These are phyloP conservation scores for Mayamaea pseudoterrestris DNA, from an alignment of 108 stramenopile genomes.

Conservation along the genomic window DNA sequence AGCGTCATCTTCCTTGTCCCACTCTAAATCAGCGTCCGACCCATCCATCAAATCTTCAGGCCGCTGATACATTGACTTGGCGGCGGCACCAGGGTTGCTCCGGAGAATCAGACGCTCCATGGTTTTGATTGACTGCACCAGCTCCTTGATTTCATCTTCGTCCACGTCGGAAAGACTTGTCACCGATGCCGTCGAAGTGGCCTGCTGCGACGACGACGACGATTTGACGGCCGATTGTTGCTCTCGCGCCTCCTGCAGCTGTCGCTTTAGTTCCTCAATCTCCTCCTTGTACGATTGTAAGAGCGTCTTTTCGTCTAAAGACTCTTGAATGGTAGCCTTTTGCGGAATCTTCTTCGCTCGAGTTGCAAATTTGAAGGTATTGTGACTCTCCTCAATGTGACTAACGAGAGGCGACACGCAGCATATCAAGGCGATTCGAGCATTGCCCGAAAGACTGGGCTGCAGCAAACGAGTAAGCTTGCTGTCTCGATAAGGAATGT, in stretches of 20 bases:
- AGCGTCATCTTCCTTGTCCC: conserved; percentile 26
- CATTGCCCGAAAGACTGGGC: conserved; percentile 83
- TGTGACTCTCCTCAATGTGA: conserved; percentile 83
- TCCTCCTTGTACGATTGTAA: conserved; percentile 68
- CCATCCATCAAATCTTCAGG: conserved; percentile 13
- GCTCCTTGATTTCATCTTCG: conserved; percentile 44
- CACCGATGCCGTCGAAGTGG: neutral
- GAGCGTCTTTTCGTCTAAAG: conserved; percentile 62
- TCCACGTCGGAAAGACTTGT: conserved; percentile 5
- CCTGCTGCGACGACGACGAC: neutral
- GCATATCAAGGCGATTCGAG: conserved; percentile 75
- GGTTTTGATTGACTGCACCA: conserved; percentile 59
- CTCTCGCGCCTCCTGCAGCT: conserved; percentile 50
- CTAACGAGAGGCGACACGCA: conserved; percentile 55
- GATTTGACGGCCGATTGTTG: conserved; percentile 20
- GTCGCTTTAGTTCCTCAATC: conserved; percentile 71
- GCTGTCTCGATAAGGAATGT: conserved; percentile 78
- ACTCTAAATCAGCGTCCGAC: conserved; percentile 3
- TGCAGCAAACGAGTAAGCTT: conserved; percentile 91
- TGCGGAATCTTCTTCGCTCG: conserved; percentile 87
- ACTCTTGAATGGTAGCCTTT: conserved; percentile 60
- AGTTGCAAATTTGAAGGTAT: conserved; percentile 86
- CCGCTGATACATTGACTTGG: neutral
- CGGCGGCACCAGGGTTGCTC: conserved; percentile 11
- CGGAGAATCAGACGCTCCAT: conserved; percentile 77